Conservation (phyloP, 768 basidiomycete genomes). For the Rhodotorula taiwanensis region DNA sequence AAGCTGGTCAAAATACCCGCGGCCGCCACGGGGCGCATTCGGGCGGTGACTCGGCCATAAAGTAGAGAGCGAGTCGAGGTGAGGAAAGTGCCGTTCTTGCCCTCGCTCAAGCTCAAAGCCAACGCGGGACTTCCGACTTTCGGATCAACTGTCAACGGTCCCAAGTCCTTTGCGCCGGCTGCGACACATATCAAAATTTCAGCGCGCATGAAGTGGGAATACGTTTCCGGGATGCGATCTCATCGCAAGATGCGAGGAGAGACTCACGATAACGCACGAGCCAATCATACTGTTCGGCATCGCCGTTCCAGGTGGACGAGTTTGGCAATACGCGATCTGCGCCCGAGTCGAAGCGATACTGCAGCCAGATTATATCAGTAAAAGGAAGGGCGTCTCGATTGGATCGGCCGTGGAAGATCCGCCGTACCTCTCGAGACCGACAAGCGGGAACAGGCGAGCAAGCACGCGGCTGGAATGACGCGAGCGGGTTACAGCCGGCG, state of each 20-base stretch:
- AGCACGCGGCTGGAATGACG: not conserved
- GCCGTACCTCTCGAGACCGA: constrained; percentile 7
- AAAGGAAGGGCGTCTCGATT: not conserved
- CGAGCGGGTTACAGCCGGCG: constrained; percentile 32
- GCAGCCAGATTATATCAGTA: not conserved
- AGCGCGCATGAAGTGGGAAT: too few species aligned
- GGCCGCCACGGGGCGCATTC: constrained; percentile 38
- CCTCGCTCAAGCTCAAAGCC: constrained; percentile 8
- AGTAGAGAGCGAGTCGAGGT: constrained; percentile 43
- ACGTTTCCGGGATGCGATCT: too few species aligned
- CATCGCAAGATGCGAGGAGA: not conserved
- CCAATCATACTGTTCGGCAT: constrained; percentile 22
- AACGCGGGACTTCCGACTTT: not conserved
- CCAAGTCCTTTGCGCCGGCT: constrained; percentile 11
- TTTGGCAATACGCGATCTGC: constrained; percentile 3
- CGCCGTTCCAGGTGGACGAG: constrained; percentile 26
- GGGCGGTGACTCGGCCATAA: constrained; percentile 41
- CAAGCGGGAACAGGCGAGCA: constrained; percentile 25
- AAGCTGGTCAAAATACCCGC: constrained; percentile 42
- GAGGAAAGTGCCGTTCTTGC: constrained; percentile 41
- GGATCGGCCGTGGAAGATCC: too few species aligned
- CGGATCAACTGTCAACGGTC: not conserved
- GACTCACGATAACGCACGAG: constrained; percentile 21
- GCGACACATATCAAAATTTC: too few species aligned
- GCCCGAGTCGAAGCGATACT: constrained; percentile 3